These are phyloP conservation scores for Ajuga reptans DNA, from an alignment of 305 asterid species.

Conservation along the genomic window DNA sequence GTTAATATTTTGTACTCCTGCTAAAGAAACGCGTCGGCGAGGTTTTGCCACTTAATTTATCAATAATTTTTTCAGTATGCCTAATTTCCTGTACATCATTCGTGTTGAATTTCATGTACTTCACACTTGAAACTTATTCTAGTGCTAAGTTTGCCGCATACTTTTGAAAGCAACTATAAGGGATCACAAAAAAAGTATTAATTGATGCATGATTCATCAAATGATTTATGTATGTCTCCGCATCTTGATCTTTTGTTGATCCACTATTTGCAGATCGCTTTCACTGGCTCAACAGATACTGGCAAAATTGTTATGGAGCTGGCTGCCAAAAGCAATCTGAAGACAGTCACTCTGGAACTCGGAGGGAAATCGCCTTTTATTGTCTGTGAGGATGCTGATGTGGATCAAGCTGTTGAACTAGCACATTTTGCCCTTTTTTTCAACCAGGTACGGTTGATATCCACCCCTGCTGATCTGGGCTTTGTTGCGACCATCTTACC, in stretches of 20 bases:
- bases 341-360: constrained; percentile 84
- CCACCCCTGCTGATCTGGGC: background rate
- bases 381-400: constrained; percentile 90
- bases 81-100: background rate
- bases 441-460: constrained; percentile 56
- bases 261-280: constrained; percentile 59
- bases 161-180: background rate
- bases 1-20: background rate
- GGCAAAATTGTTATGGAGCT: constrained; percentile 64
- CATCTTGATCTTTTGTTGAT: constrained; percentile 9
- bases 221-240: background rate
- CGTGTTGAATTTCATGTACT: background rate
- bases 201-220: background rate
- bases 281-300: constrained; percentile 89
- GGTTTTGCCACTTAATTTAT: background rate
- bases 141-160: background rate
- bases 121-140: background rate
- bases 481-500: background rate
- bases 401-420: constrained; percentile 75
- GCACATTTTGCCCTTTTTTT: constrained; percentile 87
- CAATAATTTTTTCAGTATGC: background rate
- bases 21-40: background rate
- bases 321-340: constrained; percentile 90
- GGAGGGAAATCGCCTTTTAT: constrained; percentile 98
- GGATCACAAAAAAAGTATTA: background rate